Conservation (phyloP, 164 flowering plant species). For the Berberis vulgaris region DNA sequence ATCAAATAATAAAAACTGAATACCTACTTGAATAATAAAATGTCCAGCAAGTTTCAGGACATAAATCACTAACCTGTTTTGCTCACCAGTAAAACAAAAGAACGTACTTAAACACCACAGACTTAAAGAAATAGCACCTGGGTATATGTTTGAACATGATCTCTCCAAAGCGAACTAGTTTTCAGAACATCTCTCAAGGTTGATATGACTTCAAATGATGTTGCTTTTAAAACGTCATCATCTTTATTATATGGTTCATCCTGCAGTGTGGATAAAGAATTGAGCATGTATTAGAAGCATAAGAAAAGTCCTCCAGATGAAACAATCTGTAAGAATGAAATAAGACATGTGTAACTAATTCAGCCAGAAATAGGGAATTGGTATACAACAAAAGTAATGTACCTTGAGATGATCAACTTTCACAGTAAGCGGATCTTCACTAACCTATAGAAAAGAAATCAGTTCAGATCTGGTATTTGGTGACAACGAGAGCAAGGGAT, state of each 20-base stretch:
- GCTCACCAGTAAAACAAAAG: constrained; percentile 44
- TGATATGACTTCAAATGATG: constrained; percentile 92
- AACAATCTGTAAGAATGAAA: not conserved
- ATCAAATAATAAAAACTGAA: too few species aligned
- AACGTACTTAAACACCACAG: not conserved
- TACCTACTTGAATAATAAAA: too few species aligned
- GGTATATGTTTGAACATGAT: constrained; percentile 86
- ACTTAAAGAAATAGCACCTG: constrained; percentile 35
- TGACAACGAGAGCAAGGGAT: not conserved
- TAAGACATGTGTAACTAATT: not conserved
- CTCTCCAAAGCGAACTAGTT: constrained; percentile 90
- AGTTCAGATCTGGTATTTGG: constrained; percentile 1
- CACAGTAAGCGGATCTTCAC: constrained; percentile 92
- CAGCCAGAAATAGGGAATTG: not conserved
- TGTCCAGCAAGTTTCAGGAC: too few species aligned
- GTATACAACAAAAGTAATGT: constrained; percentile 10
- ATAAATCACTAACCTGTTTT: constrained; percentile 25
- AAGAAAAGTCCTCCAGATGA: not conserved
- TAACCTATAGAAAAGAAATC: constrained; percentile 43
- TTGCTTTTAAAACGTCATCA: constrained; percentile 92
- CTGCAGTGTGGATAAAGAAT: constrained; percentile 29
- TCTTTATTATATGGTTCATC: constrained; percentile 82
- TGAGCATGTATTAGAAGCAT: not conserved
- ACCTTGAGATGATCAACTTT: constrained; percentile 98
- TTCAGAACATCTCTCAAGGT: constrained; percentile 85